Evolutionary conservation across 164 flowering plant species (phyloP).

Genomic region (Vitis riparia): DNA sequence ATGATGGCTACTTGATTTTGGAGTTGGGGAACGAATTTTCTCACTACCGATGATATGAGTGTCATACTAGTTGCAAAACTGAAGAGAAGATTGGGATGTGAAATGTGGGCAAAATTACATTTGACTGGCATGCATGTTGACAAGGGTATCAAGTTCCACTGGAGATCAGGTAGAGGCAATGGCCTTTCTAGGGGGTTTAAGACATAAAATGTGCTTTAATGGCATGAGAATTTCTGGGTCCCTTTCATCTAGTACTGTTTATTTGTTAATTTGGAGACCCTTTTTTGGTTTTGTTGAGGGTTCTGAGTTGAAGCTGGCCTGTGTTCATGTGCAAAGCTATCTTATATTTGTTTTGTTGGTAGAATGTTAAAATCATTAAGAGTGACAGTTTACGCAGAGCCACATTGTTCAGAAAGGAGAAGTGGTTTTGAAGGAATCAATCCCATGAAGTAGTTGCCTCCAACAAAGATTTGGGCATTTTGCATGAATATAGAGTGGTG

Average conservation of each 20-base stretch:
- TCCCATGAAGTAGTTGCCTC: too few species aligned
- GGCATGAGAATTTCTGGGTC: constrained; percentile 19
- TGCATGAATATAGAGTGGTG: too few species aligned
- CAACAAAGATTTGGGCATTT: too few species aligned
- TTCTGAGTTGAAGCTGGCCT: neutral
- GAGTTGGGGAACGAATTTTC: too few species aligned
- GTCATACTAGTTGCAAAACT: too few species aligned
- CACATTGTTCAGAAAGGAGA: constrained; percentile 7
- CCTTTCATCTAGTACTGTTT: constrained; percentile 12
- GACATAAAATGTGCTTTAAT: neutral
- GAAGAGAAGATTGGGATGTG: too few species aligned
- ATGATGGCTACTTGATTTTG: too few species aligned
- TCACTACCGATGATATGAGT: too few species aligned
- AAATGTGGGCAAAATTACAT: too few species aligned
- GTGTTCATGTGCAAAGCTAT: neutral
- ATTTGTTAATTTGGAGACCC: constrained; percentile 6
- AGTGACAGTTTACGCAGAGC: neutral
- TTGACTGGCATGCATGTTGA: too few species aligned
- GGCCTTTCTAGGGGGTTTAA: neutral
- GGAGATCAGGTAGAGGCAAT: too few species aligned
- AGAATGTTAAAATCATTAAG: constrained; percentile 9
- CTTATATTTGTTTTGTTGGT: neutral
- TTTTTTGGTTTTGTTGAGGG: constrained; percentile 11
- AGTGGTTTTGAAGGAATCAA: constrained; percentile 1
- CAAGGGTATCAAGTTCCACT: too few species aligned